These are phyloP conservation scores for Eucalyptus decipiens DNA, from an alignment of 345 rosid genomes.

Conservation along the genomic window DNA sequence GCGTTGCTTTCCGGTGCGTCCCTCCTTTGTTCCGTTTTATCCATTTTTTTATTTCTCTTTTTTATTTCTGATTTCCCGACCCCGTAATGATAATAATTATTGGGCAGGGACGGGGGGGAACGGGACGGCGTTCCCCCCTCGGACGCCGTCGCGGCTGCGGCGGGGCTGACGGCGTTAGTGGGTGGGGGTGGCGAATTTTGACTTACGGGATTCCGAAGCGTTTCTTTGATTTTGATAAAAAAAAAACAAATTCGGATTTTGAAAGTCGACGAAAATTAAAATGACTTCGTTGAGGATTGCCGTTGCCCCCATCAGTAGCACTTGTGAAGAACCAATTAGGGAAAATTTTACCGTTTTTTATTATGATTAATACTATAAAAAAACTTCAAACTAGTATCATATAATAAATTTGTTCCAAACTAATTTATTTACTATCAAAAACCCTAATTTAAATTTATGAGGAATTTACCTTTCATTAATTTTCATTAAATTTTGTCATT, in stretches of 20 bases:
- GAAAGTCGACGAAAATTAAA: not conserved
- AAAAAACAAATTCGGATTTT: not conserved
- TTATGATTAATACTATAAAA: no score
- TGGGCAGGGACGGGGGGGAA: not conserved
- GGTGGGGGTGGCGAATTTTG: not conserved
- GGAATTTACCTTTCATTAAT: rapidly evolving
- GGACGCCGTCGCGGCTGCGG: constrained; percentile 23
- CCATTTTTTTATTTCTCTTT: not conserved
- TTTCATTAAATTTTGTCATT: no score
- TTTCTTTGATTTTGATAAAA: not conserved
- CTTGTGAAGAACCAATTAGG: not conserved
- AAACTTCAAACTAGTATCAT: not conserved
- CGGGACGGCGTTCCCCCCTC: constrained; percentile 9
- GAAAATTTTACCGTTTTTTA: not conserved
- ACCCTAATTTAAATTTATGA: rapidly evolving
- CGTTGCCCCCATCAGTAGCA: not conserved
- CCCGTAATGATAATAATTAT: not conserved
- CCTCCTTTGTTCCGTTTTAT: not conserved
- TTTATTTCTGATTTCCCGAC: not conserved
- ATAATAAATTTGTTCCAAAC: no score
- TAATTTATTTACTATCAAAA: no score
- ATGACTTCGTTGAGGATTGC: not conserved
- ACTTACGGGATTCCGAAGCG: not conserved
- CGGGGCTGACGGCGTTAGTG: constrained; percentile 22
- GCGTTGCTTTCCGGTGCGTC: constrained; percentile 11